Percentiles rank a stretch among this genome's conserved stretches.
phyloP scores from a whole-genome alignment of 2,329 filamentous ascomycete genomes.

The Periglandula ipomoeae region DNA sequence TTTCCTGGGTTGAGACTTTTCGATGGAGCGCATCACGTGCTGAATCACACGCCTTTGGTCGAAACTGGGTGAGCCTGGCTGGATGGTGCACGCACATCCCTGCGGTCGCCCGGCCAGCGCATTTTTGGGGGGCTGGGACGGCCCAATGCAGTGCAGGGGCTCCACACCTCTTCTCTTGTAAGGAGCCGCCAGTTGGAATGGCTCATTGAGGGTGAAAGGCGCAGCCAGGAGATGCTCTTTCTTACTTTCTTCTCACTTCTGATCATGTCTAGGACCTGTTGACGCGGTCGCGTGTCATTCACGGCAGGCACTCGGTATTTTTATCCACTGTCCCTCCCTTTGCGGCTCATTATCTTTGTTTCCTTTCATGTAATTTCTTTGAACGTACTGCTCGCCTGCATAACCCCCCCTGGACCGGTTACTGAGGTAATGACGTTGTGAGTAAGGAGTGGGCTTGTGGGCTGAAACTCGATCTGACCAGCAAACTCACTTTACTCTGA shows the following conservation, averaged over 20 bases:
- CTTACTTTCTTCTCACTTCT: constrained; percentile 2
- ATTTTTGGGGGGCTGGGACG: constrained; percentile 13
- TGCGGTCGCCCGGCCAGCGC: constrained; percentile 22
- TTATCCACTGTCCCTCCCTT: not conserved
- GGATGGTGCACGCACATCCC: too few species aligned
- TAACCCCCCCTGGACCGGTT: not conserved
- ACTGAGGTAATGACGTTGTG: constrained; percentile 3
- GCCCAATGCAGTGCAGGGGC: not conserved
- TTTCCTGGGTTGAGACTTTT: constrained; percentile 5
- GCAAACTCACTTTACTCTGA: not conserved
- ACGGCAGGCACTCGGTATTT: not conserved
- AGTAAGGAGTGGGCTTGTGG: not conserved
- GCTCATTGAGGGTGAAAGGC: constrained; percentile 1
- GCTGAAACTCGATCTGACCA: not conserved
- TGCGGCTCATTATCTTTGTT: not conserved
- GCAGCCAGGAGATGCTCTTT: constrained; percentile 2
- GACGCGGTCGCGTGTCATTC: not conserved
- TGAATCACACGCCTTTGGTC: constrained; percentile 2
- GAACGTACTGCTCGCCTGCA: not conserved
- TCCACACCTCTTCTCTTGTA: not conserved
- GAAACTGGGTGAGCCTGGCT: too few species aligned
- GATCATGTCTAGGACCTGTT: constrained; percentile 4
- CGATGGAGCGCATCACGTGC: constrained; percentile 2
- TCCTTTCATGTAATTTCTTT: not conserved
- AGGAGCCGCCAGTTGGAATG: constrained; percentile 3